Evolutionary conservation across 2,329 filamentous ascomycete species (phyloP), one percentile per base, ranked within the genome.

Genomic region (Xylariales sp.): DNA sequence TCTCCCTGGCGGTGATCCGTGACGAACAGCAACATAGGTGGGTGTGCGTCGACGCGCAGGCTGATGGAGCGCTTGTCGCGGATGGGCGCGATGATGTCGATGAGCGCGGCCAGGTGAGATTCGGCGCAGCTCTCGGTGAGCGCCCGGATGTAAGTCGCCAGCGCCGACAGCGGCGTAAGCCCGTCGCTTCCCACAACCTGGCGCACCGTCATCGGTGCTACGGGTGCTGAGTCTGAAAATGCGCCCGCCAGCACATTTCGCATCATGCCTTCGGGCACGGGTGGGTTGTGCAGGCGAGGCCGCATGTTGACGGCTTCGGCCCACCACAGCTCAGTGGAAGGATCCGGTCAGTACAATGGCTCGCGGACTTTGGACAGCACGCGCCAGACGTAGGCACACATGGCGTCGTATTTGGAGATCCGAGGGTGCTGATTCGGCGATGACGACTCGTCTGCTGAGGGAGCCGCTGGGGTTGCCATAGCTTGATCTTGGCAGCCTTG

Each of bases 351-450:
- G 24, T 16, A 36, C 3, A 36, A 2, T n/a, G 8, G 2, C 8
- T 15, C 24, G 2, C 34, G 34, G 4, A 14, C 16, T 3, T 56
- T 53, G 3, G 62, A 55, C 0, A 68, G 40, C 4, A 50, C 49
- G 2, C 66, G 62, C 64, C 66, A 69, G 7, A 70, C 53, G 34
- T 21, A 37, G 7, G 34, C 34, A 11, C 24, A 29, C 17, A 21
- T 29, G 18, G 34, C 34, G n/a, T 37, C 34, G 13, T 29, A 37
- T 3, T 24, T 37, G 2, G 34, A 37, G n/a, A 37, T 30, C 34
- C 25, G 23, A 8, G 7, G 34, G 21, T 2, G 12, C 17, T 6
- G 25, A 14, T 13, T 23, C 24, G 5, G 6, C 7, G 10, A 17
- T 24, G 18, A 27, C 8, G 2, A 27, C 34, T 25, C 23, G 23